Base-by-base conservation (phyloP, 108 stramenopile species). In the Mediolabrus comicus region DNA sequence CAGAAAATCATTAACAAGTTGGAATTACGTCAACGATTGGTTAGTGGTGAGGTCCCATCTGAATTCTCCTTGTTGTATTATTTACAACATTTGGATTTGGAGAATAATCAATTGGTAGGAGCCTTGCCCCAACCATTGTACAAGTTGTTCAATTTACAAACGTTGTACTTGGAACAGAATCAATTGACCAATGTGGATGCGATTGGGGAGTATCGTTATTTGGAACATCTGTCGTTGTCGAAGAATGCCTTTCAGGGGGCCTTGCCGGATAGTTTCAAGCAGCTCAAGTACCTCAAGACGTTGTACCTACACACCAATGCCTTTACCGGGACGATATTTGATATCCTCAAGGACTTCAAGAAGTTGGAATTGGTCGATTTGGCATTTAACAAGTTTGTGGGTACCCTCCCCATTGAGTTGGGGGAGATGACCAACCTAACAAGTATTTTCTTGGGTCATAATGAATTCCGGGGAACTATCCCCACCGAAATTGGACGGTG, bases 81-180 rank as follows among this genome's bases (percentile, higher is more conserved):
- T 27, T 53, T 75, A 53, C 74, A 75, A 54, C 74, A 75, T 75
- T 67, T 75, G 66, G 74, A 78, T 49, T 60, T 82, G 30, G 76
- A 78, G 43, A 74, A 82, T 65, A 82, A 82, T 54, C 71, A 82
- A 57, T 59, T 82, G 49, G 59, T 64, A 5, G 81, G 81, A 4
- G 62, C 62, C 2, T 28, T 82, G 13, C 81, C 81, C 46, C 60
- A 53, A n/a, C 72, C 73, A 19, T 53, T 83, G 31, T 80, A 83
- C 70, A 75, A 83, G 57, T 69, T 79, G 52, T 53, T 83, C 29
- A 74, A 83, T 60, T 71, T 75, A 57, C 77, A 79, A 54, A 77
- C 76, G 7, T 53, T 82, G 75, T 75, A 65, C 55, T 52, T 75
- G 54, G 74, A 71, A 61, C 74, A 75, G 69, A 67, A 81, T 43